Evolutionary conservation across 139 green algal species (phyloP).

Genomic region (Haematococcus lacustris): DNA sequence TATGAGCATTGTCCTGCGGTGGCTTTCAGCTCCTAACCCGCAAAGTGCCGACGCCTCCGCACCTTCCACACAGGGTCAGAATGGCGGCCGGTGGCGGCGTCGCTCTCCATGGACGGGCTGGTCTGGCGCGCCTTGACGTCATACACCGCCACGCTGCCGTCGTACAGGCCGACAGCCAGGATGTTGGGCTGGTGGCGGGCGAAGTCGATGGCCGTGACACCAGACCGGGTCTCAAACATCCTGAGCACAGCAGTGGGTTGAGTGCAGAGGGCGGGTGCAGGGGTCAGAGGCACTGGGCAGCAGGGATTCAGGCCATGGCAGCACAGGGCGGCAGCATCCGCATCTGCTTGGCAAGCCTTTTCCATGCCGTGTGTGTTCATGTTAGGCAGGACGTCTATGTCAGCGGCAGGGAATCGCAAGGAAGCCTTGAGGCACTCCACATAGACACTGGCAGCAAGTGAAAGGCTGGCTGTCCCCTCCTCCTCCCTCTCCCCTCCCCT

Average conservation of each 20-base stretch:
- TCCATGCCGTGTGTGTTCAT: not conserved
- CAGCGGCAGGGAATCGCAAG: not conserved
- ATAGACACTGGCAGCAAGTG: not conserved
- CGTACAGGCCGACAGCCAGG: conserved; percentile 80
- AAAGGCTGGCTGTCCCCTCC: not conserved
- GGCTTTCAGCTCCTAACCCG: not conserved
- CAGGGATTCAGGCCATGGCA: too few relatives aligned
- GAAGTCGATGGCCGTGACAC: conserved; percentile 69
- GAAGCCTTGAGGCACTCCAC: not conserved
- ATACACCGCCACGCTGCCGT: conserved; percentile 74
- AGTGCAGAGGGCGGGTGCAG: too few relatives aligned
- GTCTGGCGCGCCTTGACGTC: conserved; percentile 50
- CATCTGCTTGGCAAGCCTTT: not conserved
- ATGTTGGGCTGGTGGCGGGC: conserved; percentile 52
- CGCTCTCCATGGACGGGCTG: conserved; percentile 44
- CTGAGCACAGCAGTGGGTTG: too few relatives aligned
- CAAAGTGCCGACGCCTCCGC: not conserved
- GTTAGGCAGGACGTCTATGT: not conserved
- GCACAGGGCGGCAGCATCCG: not conserved
- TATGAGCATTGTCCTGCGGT: not conserved
- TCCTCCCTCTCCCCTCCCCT: too few relatives aligned
- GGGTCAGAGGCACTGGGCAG: too few relatives aligned
- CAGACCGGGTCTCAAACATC: conserved; percentile 31
- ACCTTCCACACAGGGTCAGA: conserved; percentile 70
- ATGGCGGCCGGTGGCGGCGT: conserved; percentile 56